A percentile compares a stretch with the other conserved stretches of the same genome.
phyloP scores from a whole-genome alignment of 108 stramenopile species.

The Epithemia pelagica region DNA sequence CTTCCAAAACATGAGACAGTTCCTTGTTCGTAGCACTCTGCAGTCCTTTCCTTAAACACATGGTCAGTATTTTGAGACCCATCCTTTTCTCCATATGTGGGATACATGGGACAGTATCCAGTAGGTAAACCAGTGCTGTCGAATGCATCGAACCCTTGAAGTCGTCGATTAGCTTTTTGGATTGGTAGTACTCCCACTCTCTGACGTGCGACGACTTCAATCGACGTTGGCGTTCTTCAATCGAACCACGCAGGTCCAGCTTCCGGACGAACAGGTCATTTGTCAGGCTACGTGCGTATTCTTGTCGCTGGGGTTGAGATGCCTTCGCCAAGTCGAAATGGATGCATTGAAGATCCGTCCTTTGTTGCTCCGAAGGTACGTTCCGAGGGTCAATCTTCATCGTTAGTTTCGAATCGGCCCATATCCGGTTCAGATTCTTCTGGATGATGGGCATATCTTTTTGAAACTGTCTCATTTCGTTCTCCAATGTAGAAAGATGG shows the following conservation, averaged over 20 bases:
- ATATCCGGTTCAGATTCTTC: too few relatives aligned
- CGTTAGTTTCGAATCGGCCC: too few relatives aligned
- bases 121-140: neutral
- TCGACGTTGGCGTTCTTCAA: neutral
- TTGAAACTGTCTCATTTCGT: neutral
- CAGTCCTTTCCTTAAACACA: neutral
- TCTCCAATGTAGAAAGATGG: neutral
- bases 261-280: neutral
- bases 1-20: neutral
- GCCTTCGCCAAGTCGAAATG: neutral
- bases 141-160: neutral
- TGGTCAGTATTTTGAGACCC: neutral
- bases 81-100: neutral
- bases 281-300: neutral
- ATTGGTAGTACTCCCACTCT: neutral
- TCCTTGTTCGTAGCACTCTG: neutral
- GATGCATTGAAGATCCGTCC: neutral
- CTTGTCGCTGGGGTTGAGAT: neutral
- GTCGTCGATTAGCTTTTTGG: neutral
- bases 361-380: neutral
- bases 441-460: neutral
- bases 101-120: neutral
- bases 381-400: neutral
- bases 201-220: neutral
- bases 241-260: neutral